Conservation (phyloP, 2,329 filamentous ascomycete species). For the Trichoderma semiorbis region DNA sequence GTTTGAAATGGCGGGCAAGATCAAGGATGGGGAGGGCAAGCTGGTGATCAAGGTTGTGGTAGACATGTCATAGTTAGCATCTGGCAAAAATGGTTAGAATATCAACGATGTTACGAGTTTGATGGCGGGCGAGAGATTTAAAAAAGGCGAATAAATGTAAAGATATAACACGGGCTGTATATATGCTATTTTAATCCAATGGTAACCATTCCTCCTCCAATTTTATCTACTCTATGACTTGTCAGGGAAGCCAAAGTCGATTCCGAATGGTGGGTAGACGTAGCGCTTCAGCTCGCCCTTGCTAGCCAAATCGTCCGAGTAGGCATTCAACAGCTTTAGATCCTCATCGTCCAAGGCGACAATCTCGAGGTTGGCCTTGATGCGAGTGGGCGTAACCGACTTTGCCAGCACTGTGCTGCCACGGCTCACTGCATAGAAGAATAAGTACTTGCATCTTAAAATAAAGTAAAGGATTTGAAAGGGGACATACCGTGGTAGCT, state of each 20-base stretch:
- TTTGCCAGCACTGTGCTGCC: conserved; percentile 71
- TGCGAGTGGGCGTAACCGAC: conserved; percentile 64
- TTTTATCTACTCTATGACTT: conserved; percentile 38
- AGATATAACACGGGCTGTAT: neutral
- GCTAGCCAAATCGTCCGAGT: conserved; percentile 48
- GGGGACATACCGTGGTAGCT: conserved; percentile 64
- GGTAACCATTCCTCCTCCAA: neutral
- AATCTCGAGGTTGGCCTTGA: conserved; percentile 66
- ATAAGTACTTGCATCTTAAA: neutral
- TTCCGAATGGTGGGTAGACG: conserved; percentile 66
- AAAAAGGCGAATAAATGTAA: neutral
- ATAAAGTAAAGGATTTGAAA: neutral
- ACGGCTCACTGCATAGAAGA: conserved; percentile 52
- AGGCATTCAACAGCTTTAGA: conserved; percentile 54
- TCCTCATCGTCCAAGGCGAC: conserved; percentile 64
- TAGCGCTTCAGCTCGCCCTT: conserved; percentile 56
- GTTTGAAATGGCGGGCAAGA: conserved; percentile 69
- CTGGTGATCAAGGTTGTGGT: conserved; percentile 73
- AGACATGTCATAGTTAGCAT: conserved; percentile 35
- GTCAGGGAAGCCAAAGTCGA: conserved; percentile 71
- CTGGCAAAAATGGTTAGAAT: neutral
- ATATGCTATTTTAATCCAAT: neutral
- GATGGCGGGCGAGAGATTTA: neutral
- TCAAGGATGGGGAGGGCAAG: conserved; percentile 65
- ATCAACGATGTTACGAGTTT: conserved; percentile 15